Conservation (phyloP, 139 green algal species). For the Dunaliella sp. region DNA sequence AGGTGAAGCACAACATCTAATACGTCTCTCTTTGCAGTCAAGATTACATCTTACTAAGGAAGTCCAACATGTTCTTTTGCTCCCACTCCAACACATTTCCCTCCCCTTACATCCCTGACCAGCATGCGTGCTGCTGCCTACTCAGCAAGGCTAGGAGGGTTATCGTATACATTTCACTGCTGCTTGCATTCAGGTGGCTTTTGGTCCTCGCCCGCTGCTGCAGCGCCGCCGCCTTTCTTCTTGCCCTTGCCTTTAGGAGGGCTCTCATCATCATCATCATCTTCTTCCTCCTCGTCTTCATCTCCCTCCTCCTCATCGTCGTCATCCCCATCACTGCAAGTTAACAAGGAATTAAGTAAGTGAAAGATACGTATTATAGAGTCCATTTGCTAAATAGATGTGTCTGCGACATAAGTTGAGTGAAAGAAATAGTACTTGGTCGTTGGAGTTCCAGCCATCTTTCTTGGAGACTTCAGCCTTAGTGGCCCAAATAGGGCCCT, state of each 20-base stretch:
- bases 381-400: background rate
- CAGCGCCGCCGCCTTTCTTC: slow-evolving; percentile 18
- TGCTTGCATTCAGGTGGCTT: slow-evolving; percentile 82
- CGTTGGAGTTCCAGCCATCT: too few relatives aligned
- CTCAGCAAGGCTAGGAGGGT: too few relatives aligned
- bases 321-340: slow-evolving; percentile 10
- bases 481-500: background rate
- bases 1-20: background rate
- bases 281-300: slow-evolving; percentile 70
- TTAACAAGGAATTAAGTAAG: background rate
- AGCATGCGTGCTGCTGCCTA: too few relatives aligned
- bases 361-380: background rate
- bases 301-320: slow-evolving; percentile 28
- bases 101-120: background rate
- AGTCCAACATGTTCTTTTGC: background rate
- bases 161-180: too few relatives aligned
- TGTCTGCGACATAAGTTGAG: background rate
- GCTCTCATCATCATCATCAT: slow-evolving; percentile 40
- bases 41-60: too few relatives aligned
- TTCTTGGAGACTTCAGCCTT: background rate
- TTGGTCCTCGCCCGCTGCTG: slow-evolving; percentile 29
- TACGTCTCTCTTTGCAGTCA: background rate
- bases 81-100: background rate
- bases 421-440: too few relatives aligned
- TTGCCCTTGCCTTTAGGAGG: slow-evolving; percentile 17